A percentile compares a stretch with the other conserved stretches of the same genome.
phyloP scores from a whole-genome alignment of 2,329 filamentous ascomycete genomes.

The Rhynchosporium agropyri region DNA sequence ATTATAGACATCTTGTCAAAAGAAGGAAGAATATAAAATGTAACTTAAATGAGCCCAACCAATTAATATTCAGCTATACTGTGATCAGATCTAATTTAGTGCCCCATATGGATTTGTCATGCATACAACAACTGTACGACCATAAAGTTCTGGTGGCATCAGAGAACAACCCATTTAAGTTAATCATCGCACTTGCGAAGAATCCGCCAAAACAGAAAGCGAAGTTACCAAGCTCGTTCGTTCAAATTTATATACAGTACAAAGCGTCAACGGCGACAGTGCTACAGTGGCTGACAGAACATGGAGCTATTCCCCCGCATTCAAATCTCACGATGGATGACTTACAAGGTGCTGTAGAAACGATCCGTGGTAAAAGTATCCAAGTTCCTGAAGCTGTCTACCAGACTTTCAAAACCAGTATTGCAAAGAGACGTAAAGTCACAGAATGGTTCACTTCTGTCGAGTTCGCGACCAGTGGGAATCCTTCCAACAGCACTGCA shows the following conservation, averaged over 20 bases:
- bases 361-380: slow-evolving; percentile 6
- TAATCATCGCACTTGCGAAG: not conserved
- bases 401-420: slow-evolving; percentile 1
- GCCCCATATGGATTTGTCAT: too few species aligned
- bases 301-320: not conserved
- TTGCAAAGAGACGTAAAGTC: slow-evolving; percentile 3
- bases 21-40: too few species aligned
- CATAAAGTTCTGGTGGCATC: too few species aligned
- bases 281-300: slow-evolving; percentile 3
- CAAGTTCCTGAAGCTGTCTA: slow-evolving; percentile 7
- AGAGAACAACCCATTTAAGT: not conserved
- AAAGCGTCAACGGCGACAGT: slow-evolving; percentile 5
- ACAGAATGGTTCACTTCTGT: slow-evolving; percentile 6
- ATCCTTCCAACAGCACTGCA: not conserved
- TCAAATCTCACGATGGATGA: slow-evolving; percentile 2
- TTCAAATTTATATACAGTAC: slow-evolving; percentile 2
- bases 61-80: too few species aligned
- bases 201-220: not conserved
- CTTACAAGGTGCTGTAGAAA: slow-evolving; percentile 3
- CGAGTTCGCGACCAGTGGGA: slow-evolving; percentile 4
- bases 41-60: too few species aligned
- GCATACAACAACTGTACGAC: too few species aligned
- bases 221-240: slow-evolving; percentile 5
- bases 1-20: too few species aligned
- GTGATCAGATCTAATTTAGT: too few species aligned